phyloP scores from a whole-genome alignment of 257 asterid species.

The Plantago ovata region DNA sequence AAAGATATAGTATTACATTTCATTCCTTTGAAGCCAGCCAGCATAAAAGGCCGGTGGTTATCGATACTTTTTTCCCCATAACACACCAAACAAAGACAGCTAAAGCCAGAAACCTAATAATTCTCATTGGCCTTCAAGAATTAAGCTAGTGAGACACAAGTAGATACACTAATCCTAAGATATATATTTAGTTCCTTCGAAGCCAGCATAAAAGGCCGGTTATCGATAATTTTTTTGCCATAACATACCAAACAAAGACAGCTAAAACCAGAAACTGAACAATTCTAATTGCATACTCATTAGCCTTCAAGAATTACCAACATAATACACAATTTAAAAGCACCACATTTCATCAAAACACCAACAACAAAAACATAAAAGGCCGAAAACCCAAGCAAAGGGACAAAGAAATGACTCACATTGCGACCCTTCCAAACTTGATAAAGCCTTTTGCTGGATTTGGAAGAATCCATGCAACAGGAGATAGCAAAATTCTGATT shows the following conservation, averaged over 20 bases:
- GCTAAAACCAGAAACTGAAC: neutral
- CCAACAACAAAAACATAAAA: neutral
- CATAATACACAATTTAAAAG: neutral
- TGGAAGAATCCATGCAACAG: constrained; percentile 43
- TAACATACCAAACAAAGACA: no score
- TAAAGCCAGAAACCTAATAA: neutral
- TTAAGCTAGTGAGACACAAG: no score
- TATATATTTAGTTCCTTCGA: no score
- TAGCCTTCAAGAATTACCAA: no score
- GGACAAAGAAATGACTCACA: constrained; percentile 31
- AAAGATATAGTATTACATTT: no score
- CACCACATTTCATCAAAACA: neutral
- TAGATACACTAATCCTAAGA: no score
- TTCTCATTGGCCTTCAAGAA: no score
- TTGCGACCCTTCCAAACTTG: constrained; percentile 93
- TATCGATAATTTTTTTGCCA: no score
- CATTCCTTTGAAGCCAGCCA: no score
- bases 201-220: no score
- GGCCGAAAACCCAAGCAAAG: neutral
- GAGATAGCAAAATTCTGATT: constrained; percentile 46
- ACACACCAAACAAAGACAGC: neutral
- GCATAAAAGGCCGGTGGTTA: neutral
- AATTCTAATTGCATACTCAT: no score
- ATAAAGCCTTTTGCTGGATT: constrained; percentile 53
- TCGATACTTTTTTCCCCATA: neutral